Evolutionary conservation across 306 rosid species (phyloP).

Genomic region (Echinosophora koreensis): DNA sequence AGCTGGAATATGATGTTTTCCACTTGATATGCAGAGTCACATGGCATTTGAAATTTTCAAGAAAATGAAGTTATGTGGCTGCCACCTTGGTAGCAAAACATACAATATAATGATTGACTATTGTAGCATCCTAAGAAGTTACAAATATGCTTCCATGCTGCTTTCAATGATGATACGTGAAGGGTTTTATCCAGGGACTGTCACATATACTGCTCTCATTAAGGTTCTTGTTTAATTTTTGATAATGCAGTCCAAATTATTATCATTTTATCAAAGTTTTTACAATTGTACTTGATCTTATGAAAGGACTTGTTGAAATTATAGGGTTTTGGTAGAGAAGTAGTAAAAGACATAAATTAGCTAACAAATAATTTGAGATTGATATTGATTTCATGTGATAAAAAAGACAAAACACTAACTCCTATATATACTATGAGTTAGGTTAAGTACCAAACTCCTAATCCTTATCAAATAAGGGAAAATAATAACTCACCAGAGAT

Average conservation of each 20-base stretch:
- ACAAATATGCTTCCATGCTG: constrained; percentile 72
- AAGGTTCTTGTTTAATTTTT: constrained; percentile 64
- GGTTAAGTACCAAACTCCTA: no score
- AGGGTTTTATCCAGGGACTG: constrained; percentile 64
- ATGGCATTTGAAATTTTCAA: constrained; percentile 72
- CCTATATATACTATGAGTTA: no score
- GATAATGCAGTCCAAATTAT: constrained; percentile 15
- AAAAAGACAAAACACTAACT: no score
- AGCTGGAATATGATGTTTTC: constrained; percentile 49
- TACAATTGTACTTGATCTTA: constrained; percentile 4
- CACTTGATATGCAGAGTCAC: constrained; percentile 63
- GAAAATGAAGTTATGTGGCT: constrained; percentile 70
- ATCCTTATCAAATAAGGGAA: neutral
- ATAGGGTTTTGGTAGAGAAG: no score
- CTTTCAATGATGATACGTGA: constrained; percentile 77
- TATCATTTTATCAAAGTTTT: constrained; percentile 4
- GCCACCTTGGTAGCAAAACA: constrained; percentile 61
- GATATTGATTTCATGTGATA: no score
- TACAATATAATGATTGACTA: constrained; percentile 81
- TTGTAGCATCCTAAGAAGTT: constrained; percentile 64
- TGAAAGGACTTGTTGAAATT: no score
- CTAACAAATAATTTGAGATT: no score
- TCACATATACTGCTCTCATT: constrained; percentile 68
- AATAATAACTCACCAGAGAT: no score
- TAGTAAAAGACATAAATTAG: no score